A percentile compares a stretch with the other conserved stretches of the same genome.
These are phyloP conservation scores for Fusarium hostae DNA, from an alignment of 2,329 filamentous ascomycete genomes.

Conservation along the genomic window DNA sequence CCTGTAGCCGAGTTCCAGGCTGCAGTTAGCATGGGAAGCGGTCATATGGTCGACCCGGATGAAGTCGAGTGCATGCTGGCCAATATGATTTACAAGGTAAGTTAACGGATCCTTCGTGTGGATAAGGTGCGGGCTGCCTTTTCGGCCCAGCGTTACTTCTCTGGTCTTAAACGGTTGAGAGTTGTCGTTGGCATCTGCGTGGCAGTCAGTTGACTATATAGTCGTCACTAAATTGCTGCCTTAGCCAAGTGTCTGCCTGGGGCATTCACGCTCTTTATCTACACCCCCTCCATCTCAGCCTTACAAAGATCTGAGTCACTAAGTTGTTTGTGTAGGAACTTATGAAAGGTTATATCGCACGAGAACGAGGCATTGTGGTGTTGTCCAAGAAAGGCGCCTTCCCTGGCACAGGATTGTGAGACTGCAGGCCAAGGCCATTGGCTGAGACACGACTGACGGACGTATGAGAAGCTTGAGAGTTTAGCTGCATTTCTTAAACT, in stretches of 20 bases:
- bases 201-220: constrained; percentile 44
- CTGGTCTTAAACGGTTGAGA: background rate
- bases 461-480: constrained; percentile 17
- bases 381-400: constrained; percentile 94
- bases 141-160: background rate
- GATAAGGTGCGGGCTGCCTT: constrained; percentile 19
- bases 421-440: constrained; percentile 5
- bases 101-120: constrained; percentile 31
- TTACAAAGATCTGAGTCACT: constrained; percentile 49
- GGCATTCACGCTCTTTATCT: constrained; percentile 32
- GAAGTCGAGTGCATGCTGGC: constrained; percentile 96
- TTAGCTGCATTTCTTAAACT: constrained; percentile 17
- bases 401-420: constrained; percentile 81
- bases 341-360: constrained; percentile 98
- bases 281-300: constrained; percentile 37
- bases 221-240: constrained; percentile 40
- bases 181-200: constrained; percentile 14
- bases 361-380: constrained; percentile 89
- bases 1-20: constrained; percentile 86
- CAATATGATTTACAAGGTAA: constrained; percentile 98
- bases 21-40: constrained; percentile 79
- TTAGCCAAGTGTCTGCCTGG: constrained; percentile 38
- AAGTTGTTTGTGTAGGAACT: constrained; percentile 69
- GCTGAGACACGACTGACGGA: constrained; percentile 7
- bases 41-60: constrained; percentile 79